These are phyloP conservation scores for Leccinum uliginosum DNA, from an alignment of 768 basidiomycete species.

Conservation along the genomic window DNA sequence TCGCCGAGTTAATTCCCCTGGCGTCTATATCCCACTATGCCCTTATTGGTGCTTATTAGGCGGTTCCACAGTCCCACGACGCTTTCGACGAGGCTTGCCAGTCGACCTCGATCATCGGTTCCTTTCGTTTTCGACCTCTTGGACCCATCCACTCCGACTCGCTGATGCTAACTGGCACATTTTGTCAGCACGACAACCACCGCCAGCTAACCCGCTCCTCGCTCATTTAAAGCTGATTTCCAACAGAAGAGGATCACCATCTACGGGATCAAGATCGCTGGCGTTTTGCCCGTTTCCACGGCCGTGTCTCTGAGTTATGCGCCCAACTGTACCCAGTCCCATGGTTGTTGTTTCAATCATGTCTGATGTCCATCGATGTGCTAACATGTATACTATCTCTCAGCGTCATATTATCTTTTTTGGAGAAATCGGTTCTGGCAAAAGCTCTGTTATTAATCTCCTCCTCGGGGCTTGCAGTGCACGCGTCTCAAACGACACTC, in stretches of 20 bases:
- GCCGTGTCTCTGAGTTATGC: background rate
- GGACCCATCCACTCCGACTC: background rate
- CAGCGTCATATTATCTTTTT: constrained; percentile 20
- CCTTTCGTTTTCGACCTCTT: background rate
- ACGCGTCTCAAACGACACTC: constrained; percentile 3
- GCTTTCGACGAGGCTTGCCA: background rate
- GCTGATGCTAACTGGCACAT: background rate
- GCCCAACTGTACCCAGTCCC: background rate
- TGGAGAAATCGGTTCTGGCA: constrained; percentile 23
- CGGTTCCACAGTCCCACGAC: background rate
- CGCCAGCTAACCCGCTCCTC: background rate
- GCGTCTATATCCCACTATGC: background rate
- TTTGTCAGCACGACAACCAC: background rate
- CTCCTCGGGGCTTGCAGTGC: constrained; percentile 12
- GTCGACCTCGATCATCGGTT: background rate
- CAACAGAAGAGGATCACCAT: background rate
- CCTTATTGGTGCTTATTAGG: constrained; percentile 6
- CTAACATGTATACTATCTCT: background rate
- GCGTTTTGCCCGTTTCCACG: background rate
- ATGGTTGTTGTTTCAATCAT: background rate
- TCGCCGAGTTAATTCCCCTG: background rate
- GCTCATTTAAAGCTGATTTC: background rate
- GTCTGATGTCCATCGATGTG: background rate
- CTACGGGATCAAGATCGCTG: background rate
- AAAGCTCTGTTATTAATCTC: constrained; percentile 27